Base-by-base conservation (phyloP, 768 basidiomycete species). In the Cyathus striatus region DNA sequence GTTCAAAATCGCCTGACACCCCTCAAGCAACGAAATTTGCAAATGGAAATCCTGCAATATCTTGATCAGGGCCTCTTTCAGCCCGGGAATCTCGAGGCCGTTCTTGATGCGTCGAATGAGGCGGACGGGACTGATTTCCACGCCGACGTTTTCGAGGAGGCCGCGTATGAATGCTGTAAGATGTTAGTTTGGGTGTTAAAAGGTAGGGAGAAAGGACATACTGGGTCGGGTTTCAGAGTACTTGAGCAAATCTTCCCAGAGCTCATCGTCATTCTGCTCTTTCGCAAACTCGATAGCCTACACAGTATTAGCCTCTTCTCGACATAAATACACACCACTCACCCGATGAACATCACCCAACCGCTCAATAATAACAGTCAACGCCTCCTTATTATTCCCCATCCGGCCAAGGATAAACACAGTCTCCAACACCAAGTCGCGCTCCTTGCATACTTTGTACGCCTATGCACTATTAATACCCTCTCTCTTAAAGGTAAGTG, bases 261-360 rank as follows among this genome's bases (percentile, higher is more conserved):
- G 78, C 59, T 98, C 96, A 47, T 93, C 86, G 49, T 98, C 96
- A 41, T 83, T 86, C 60, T 97, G 95, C 59, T 97, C 93, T 55
- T 94, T 95, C 2, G 94, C 95, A 49, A 99, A 99, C 45, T 97
- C 95, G 54, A 99, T 98, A 3, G 95, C 92, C 90, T 92, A 34
- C 1, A 26, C 24, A 17, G 23, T 14, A 36, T 40, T 17, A 42
- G 32, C 10, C 23, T 25, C 16, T 22, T n/a, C 24, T 25, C 6
- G 32, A 20, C 6, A 30, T 32, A 5, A 9, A 36, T 36, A 9
- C 7, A 18, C 22, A 40, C 18, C 10, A 62, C 79, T 40, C 56
- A 87, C 94, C 45, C 91, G 72, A 49, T 92, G 76, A 0, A 98
- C 96, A 55, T 98, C 94, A 0, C 87, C 92, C 4, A 98, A 69